These are phyloP conservation scores for Chlamydomonas incerta DNA, from an alignment of 139 green algal species.

Conservation along the genomic window DNA sequence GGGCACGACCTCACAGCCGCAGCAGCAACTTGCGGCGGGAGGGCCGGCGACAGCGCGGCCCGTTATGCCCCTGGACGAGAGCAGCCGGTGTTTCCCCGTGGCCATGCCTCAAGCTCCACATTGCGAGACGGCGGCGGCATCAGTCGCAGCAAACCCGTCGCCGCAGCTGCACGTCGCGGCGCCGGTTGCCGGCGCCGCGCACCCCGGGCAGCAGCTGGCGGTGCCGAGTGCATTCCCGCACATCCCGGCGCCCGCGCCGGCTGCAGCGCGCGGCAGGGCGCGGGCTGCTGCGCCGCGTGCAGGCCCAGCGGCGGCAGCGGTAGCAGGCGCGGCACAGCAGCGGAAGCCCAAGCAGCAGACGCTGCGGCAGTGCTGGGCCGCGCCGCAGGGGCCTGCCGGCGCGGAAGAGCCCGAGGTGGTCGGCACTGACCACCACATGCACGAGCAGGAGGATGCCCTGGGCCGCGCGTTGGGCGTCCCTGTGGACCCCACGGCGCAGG, in stretches of 20 bases:
- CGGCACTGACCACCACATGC: too few relatives aligned
- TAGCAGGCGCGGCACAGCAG: neutral
- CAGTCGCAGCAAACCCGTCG: neutral
- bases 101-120: too few relatives aligned
- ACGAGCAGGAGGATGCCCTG: too few relatives aligned
- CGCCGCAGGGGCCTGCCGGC: too few relatives aligned
- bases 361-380: conserved; percentile 17
- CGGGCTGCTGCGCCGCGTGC: neutral
- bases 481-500: too few relatives aligned
- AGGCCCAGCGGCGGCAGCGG: neutral
- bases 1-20: neutral
- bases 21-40: neutral
- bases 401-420: too few relatives aligned
- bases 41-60: too few relatives aligned
- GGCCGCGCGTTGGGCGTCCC: too few relatives aligned
- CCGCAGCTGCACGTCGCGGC: neutral
- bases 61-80: neutral
- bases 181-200: neutral
- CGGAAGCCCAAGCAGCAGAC: conserved; percentile 6
- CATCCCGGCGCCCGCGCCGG: neutral
- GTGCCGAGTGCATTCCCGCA: neutral
- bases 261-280: neutral
- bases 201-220: too few relatives aligned
- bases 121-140: neutral
- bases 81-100: conserved; percentile 3